Evolutionary conservation across 2,329 filamentous ascomycete species (phyloP).

Genomic region (Aspergillus udagawae): DNA sequence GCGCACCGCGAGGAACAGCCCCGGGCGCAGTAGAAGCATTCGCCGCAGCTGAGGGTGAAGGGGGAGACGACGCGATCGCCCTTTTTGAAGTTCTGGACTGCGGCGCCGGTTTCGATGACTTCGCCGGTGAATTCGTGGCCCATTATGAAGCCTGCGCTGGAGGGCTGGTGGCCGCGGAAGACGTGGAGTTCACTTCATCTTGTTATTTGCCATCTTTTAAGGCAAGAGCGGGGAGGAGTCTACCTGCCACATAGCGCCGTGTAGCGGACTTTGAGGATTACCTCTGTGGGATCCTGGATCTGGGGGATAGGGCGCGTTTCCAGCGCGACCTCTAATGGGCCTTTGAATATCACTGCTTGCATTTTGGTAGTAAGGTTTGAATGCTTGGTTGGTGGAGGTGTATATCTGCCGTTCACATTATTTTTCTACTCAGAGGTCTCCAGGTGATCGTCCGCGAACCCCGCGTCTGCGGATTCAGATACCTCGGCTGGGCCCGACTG

Average conservation of each 20-base stretch:
- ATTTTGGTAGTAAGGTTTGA: slow-evolving; percentile 50
- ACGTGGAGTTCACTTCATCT: slow-evolving; percentile 68
- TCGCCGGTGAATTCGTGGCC: slow-evolving; percentile 81
- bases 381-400: neutral
- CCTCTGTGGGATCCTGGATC: slow-evolving; percentile 65
- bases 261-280: slow-evolving; percentile 75
- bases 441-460: too few relatives aligned
- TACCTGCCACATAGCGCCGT: slow-evolving; percentile 83
- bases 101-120: slow-evolving; percentile 61
- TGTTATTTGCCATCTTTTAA: neutral
- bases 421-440: neutral
- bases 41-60: slow-evolving; percentile 71
- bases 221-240: neutral
- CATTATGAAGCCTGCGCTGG: slow-evolving; percentile 59
- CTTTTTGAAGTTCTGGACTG: slow-evolving; percentile 55
- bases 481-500: neutral
- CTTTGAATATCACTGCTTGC: slow-evolving; percentile 85
- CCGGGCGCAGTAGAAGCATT: slow-evolving; percentile 78
- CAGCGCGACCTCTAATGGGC: slow-evolving; percentile 66
- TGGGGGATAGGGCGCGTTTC: slow-evolving; percentile 74
- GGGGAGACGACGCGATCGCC: slow-evolving; percentile 78
- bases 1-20: slow-evolving; percentile 72
- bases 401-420: too few relatives aligned
- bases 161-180: slow-evolving; percentile 74
- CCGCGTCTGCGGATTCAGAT: too few relatives aligned